Percentiles rank a stretch among this genome's conserved stretches.
These are phyloP conservation scores for Agarophyton chilense DNA, from an alignment of 23 red algal species.

Conservation along the genomic window DNA sequence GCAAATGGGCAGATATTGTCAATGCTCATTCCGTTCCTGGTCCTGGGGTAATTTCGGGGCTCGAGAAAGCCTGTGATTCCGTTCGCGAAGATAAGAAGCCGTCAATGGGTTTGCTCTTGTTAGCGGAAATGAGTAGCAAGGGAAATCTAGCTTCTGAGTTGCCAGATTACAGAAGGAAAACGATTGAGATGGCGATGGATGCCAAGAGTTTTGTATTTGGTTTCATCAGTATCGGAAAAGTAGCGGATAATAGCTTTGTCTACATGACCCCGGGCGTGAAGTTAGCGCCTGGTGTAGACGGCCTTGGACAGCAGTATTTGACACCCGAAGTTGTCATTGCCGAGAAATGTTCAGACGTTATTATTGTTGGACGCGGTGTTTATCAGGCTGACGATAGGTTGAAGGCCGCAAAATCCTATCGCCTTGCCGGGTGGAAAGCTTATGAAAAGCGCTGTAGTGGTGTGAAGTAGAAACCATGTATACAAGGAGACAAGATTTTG, in stretches of 20 bases:
- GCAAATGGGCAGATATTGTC: constrained; percentile 87
- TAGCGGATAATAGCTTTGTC: constrained; percentile 77
- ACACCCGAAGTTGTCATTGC: constrained; percentile 82
- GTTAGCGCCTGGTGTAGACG: constrained; percentile 74
- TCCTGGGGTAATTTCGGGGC: constrained; percentile 75
- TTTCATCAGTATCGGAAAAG: constrained; percentile 85
- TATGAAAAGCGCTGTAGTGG: constrained; percentile 60
- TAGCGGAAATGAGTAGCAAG: constrained; percentile 94
- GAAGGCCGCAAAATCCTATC: constrained; percentile 79
- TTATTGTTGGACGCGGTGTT: constrained; percentile 97
- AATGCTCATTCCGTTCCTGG: constrained; percentile 95
- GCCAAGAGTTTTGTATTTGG: constrained; percentile 81
- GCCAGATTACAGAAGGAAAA: constrained; percentile 69
- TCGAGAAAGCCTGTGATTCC: constrained; percentile 58
- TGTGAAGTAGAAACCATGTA: background rate
- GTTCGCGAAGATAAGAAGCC: background rate
- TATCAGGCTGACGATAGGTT: constrained; percentile 76
- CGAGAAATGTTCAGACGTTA: constrained; percentile 71
- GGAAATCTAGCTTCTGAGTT: constrained; percentile 83
- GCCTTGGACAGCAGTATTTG: constrained; percentile 89
- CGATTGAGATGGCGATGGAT: constrained; percentile 73
- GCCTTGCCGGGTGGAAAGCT: constrained; percentile 80
- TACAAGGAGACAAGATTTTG: background rate
- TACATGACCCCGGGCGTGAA: constrained; percentile 94
- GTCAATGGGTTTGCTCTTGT: constrained; percentile 75